Percentiles rank a stretch among this genome's conserved stretches.
These are phyloP conservation scores for Tricladium varicosporioides DNA, from an alignment of 2,329 filamentous ascomycete species.

Conservation along the genomic window DNA sequence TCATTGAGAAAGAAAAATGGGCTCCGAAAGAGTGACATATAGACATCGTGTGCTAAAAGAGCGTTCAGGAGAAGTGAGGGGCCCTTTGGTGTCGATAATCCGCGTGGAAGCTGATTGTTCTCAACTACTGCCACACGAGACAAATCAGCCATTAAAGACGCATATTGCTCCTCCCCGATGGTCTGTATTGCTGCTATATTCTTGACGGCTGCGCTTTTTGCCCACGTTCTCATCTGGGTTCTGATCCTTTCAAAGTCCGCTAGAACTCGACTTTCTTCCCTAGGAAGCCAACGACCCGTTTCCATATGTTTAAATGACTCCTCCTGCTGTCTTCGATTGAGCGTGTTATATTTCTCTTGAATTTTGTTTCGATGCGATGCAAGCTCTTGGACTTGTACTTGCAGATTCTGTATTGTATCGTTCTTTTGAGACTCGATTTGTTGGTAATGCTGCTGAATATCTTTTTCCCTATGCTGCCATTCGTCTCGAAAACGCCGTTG, in stretches of 20 bases:
- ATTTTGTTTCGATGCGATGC: no score
- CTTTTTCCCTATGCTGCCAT: no score
- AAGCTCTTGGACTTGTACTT: no score
- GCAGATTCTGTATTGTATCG: no score
- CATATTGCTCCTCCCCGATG: background rate
- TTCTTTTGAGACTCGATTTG: no score
- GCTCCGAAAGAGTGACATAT: background rate
- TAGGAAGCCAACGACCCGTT: constrained; percentile 16
- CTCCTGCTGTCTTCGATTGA: constrained; percentile 12
- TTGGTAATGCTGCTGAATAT: no score
- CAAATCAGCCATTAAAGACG: background rate
- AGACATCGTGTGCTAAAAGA: constrained; percentile 1
- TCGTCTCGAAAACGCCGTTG: no score
- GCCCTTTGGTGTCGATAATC: background rate
- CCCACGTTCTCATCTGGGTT: constrained; percentile 12
- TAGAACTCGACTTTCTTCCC: constrained; percentile 11
- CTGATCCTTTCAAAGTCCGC: constrained; percentile 13
- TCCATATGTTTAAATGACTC: constrained; percentile 8
- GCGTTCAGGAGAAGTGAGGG: constrained; percentile 5
- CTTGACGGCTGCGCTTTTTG: constrained; percentile 6
- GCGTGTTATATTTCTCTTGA: background rate
- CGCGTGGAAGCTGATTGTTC: background rate
- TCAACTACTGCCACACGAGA: background rate
- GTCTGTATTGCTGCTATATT: background rate
- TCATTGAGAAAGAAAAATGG: constrained; percentile 6